Base-by-base conservation (phyloP, 108 stramenopile genomes). In the Chaetoceros muelleri region DNA sequence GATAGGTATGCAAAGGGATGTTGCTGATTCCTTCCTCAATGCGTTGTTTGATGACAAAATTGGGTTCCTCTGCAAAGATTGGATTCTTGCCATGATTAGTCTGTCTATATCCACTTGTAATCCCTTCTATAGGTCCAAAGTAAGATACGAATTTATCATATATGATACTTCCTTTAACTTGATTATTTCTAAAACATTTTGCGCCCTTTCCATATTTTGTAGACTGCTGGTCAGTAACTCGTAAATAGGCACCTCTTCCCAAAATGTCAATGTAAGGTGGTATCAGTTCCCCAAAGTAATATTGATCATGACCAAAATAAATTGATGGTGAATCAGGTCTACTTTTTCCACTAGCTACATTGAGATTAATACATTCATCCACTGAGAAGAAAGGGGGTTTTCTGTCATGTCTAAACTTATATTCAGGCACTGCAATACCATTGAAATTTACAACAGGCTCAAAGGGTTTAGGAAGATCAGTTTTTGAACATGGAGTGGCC, bases 91-190 rank as follows among this genome's bases (percentile, higher is more conserved):
- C 85, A 53, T 87, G 87, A 0, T 81, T 83, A 52, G 90, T 88
- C 27, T 88, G 84, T 28, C 58, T 55, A 29, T 25, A 60, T 21
- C 86, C 87, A 13, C 75, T 79, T 58, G 88, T 86, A 52, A 90
- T 86, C 29, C 87, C 82, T 46, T 76, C 86, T 50, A 74, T 76
- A 16, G 92, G 92, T 0, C 92, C 92, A 65, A 88, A 80, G 52
- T 84, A 93, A 51, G 82, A 77, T 8, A 57, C 66, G 58, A 88
- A 75, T 18, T 87, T 71, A 65, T 83, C 74, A 60, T 84, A 93
- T 16, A 93, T 50, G 44, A 70, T 60, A 45, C 74, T 74, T 46
- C 92, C 92, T 30, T 71, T 30, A 1, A 63, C 67, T 60, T 86
- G 84, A 24, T 22, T 50, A 53, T 93, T 93, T 44, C 62, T 60